Conservation (phyloP, 495 filamentous ascomycete genomes). For the Haplographium delicatum region DNA sequence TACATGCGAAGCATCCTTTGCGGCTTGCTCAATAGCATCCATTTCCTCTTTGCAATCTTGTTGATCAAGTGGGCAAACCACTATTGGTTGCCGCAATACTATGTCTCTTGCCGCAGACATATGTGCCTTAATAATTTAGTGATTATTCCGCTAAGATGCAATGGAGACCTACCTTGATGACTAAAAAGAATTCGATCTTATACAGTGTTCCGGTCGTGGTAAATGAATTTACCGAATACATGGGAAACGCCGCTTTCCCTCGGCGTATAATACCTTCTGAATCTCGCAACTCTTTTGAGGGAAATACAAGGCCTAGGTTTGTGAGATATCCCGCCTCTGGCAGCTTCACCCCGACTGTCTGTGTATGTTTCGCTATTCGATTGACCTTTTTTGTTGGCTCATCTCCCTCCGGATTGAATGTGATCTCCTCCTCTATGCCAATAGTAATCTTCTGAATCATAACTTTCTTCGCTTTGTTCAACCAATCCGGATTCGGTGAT, state of each 20-base stretch:
- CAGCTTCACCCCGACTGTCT: conserved; percentile 72
- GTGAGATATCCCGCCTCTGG: conserved; percentile 86
- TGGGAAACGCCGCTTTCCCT: conserved; percentile 80
- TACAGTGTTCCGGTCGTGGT: conserved; percentile 92
- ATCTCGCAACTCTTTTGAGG: conserved; percentile 84
- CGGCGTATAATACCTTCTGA: conserved; percentile 81
- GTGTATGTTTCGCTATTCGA: conserved; percentile 75
- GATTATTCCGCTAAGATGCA: background rate
- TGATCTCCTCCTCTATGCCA: conserved; percentile 93
- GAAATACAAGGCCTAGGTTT: conserved; percentile 86
- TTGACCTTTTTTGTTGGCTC: conserved; percentile 90
- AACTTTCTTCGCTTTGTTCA: conserved; percentile 83
- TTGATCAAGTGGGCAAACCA: conserved; percentile 93
- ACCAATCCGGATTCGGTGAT: conserved; percentile 85
- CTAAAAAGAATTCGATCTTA: conserved; percentile 96
- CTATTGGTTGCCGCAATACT: conserved; percentile 82
- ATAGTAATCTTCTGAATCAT: conserved; percentile 93
- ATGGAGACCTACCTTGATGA: conserved; percentile 68
- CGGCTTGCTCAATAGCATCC: conserved; percentile 93
- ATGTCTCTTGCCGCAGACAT: conserved; percentile 91
- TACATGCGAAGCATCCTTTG: conserved; percentile 82
- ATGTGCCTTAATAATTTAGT: conserved; percentile 60
- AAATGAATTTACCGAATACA: conserved; percentile 83
- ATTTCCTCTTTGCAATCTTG: conserved; percentile 96
- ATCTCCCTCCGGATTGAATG: conserved; percentile 97